These are phyloP conservation scores for Aristolochia contorta DNA, from an alignment of 164 flowering plant species.

Conservation along the genomic window DNA sequence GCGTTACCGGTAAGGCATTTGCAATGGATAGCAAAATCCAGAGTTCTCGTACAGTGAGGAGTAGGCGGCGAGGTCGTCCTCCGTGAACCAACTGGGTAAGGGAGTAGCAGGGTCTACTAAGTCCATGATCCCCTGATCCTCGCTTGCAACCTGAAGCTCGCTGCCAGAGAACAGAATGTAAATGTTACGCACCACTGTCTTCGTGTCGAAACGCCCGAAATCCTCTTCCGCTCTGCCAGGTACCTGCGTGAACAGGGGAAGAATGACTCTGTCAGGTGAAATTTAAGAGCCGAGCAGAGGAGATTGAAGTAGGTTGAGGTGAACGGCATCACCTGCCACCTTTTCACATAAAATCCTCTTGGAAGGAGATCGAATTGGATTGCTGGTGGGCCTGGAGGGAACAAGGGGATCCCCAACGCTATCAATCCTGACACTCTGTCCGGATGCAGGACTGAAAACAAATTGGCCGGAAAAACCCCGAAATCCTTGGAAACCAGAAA, in stretches of 20 bases:
- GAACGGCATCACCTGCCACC: slow-evolving; percentile 34
- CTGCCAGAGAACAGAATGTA: slow-evolving; percentile 48
- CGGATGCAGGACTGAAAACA: slow-evolving; percentile 28
- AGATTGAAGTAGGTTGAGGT: neutral
- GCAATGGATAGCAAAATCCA: slow-evolving; percentile 44
- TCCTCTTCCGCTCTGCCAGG: slow-evolving; percentile 56
- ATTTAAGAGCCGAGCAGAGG: neutral
- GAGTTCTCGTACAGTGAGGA: slow-evolving; percentile 36
- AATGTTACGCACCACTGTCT: slow-evolving; percentile 35
- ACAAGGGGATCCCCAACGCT: slow-evolving; percentile 40
- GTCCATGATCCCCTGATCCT: slow-evolving; percentile 49
- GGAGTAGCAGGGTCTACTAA: slow-evolving; percentile 43
- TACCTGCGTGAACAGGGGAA: slow-evolving; percentile 17
- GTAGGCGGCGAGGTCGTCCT: slow-evolving; percentile 39
- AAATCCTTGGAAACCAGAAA: slow-evolving; percentile 51
- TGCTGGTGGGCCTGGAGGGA: slow-evolving; percentile 19
- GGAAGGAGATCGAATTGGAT: slow-evolving; percentile 20
- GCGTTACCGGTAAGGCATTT: slow-evolving; percentile 34
- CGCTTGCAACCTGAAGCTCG: slow-evolving; percentile 36
- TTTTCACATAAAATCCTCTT: slow-evolving; percentile 42
- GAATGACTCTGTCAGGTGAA: neutral
- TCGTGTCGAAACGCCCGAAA: slow-evolving; percentile 35
- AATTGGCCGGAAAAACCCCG: slow-evolving; percentile 27
- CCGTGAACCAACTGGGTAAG: slow-evolving; percentile 46
- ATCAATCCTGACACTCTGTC: slow-evolving; percentile 31